Base-by-base conservation (phyloP, 116 monocot genomes). In the Posidonia oceanica region DNA sequence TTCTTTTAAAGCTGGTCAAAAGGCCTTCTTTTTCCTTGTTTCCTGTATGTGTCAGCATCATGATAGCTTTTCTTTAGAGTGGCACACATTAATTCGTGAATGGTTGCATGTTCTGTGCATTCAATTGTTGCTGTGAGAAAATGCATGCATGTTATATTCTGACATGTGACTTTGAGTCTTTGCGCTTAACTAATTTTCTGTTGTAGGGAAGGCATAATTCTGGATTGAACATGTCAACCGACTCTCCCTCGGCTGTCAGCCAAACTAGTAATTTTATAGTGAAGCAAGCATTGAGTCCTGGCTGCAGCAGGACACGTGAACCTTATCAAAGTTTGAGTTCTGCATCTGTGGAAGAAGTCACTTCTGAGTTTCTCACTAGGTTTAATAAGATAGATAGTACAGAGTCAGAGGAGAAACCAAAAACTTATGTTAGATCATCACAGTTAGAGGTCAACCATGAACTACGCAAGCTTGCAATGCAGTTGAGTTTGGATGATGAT, bases 401-500 rank as follows among this genome's bases (percentile, higher is more conserved):
- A n/a, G 64, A 53, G 52, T 17, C 40, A 53, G 57, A 66, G 36
- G 78, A 72, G 55, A 61, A 48, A 60, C 61, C 76, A 51, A 74
- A 64, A 77, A 75, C 57, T 51, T 52, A 23, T 74, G 57, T 61
- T 68, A 20, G 17, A 61, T 66, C 75, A 14, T 54, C 75, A 44
- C 68, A 64, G 18, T 53, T 80, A 52, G 81, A 77, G 63, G 69
- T 89, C 71, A 75, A 74, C 71, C 48, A 78, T 56, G 86, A 82
- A 52, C 75, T 95, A 41, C 78, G 71, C 63, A 78, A 75, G 66
- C 75, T 90, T 66, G 82, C 66, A 59, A 57, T 59, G 64, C 91
- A 94, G 66, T 75, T 95, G 72, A 88, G 88, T 79, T 74, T 95
- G 84, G 86, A 82, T 38, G 83, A 90, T 71, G 83, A 78, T 68